Evolutionary conservation across 2,329 filamentous ascomycete genomes (phyloP).

Genomic region (Pyrenophora tritici-repentis): DNA sequence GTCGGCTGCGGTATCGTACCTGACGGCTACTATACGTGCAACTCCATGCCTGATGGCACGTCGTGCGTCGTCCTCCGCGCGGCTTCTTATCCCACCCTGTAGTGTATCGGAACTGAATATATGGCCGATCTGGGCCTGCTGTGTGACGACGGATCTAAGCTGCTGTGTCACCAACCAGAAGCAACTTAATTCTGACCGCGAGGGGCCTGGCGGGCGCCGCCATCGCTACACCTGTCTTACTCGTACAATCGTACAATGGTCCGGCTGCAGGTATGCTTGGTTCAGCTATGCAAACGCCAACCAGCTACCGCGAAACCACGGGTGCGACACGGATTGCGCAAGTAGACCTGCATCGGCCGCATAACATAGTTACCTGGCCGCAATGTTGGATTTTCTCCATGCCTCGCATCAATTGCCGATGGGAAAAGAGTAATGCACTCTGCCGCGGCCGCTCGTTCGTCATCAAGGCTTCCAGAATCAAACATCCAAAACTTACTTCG

Average conservation of each 20-base stretch:
- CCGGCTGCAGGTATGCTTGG: constrained; percentile 24
- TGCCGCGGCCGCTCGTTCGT: too few species aligned
- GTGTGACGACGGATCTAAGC: constrained; percentile 5
- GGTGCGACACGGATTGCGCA: constrained; percentile 14
- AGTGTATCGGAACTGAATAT: too few species aligned
- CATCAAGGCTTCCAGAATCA: neutral
- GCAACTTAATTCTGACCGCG: constrained; percentile 2
- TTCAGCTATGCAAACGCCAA: neutral
- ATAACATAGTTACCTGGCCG: constrained; percentile 7
- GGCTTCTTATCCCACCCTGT: too few species aligned
- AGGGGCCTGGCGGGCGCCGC: constrained; percentile 10
- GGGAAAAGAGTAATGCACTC: constrained; percentile 4
- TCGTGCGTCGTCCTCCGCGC: too few species aligned
- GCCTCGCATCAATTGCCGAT: constrained; percentile 4
- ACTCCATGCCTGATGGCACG: neutral
- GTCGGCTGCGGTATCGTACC: neutral
- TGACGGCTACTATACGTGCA: neutral
- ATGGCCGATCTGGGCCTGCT: constrained; percentile 1
- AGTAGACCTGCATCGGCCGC: constrained; percentile 15
- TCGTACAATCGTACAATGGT: constrained; percentile 8
- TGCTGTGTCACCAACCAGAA: constrained; percentile 10
- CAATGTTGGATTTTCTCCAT: constrained; percentile 3
- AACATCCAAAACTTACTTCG: too few species aligned
- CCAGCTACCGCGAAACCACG: constrained; percentile 6
- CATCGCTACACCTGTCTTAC: constrained; percentile 23